Evolutionary conservation across 495 filamentous ascomycete species (phyloP), one percentile per base, ranked within the genome.

Genomic region (Physcia stellaris): DNA sequence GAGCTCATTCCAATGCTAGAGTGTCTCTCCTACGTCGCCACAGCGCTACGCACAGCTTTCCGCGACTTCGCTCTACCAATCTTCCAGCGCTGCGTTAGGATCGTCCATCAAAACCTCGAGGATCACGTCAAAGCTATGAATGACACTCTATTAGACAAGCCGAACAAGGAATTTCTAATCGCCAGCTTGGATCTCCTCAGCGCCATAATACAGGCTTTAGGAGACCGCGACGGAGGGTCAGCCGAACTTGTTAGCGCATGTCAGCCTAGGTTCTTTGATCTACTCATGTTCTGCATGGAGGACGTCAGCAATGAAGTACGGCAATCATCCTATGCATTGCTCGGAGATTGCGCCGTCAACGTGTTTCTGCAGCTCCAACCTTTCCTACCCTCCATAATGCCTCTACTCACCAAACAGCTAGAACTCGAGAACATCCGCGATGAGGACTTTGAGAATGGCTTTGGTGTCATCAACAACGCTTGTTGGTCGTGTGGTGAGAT

Each of bases 401-500:
- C 86, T 2, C 70, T 83, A 6, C 63, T 95, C n/a, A 70, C 93
- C 49, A 71, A 77, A 40, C 86, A 94, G 48, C 67, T 99, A 23
- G 86, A 96, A 49, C 62, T 96, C 31, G 80, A 84, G 40, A 62
- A 72, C 34, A 73, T 85, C 32, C 59, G 73, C 5, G 75, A 83
- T 36, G 78, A 86, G 34, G 80, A 86, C 41, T 68, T 79, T 20
- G 67, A 75, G 40, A 83, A 74, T 6, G 77, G 78, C 6, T 96
- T 93, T 56, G 80, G 81, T 31, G 88, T 94, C 13, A 70, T 96
- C 41, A 99, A 96, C 68, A 99, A 99, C 53, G 87, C 90, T 21
- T 96, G 92, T 64, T 99, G 90, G 90, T 90, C 87, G 22, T 80
- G 76, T 17, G 90, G 90, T 13, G 90, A 99, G 61, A 92, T 99